A percentile compares a stretch with the other conserved stretches of the same genome.
These are phyloP conservation scores for Cordyceps farinosa DNA, from an alignment of 2,329 filamentous ascomycete species.

Conservation along the genomic window DNA sequence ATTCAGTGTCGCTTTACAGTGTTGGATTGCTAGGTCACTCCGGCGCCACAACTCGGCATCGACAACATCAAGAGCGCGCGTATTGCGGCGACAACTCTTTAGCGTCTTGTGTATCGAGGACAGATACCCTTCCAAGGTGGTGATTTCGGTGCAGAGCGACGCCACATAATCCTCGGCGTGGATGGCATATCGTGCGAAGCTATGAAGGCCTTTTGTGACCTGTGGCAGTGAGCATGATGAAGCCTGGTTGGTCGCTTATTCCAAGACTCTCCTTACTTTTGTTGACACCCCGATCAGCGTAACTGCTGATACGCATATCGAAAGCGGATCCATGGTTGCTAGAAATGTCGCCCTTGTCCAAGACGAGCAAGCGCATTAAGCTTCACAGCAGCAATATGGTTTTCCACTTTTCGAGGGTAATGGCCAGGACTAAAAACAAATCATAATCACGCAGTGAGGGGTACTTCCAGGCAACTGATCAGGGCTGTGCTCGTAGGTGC, in stretches of 20 bases:
- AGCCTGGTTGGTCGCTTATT: not conserved
- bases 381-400: not conserved
- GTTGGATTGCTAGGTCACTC: not conserved
- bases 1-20: not conserved
- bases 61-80: not conserved
- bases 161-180: not conserved
- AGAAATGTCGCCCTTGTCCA: not conserved
- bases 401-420: not conserved
- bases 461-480: not conserved
- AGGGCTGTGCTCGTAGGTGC: not conserved
- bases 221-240: not conserved
- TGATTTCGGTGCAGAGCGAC: not conserved
- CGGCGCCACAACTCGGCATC: not conserved
- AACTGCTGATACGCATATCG: constrained; percentile 2
- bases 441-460: not conserved
- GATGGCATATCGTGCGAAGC: not conserved
- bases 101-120: not conserved
- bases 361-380: not conserved
- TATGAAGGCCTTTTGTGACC: constrained; percentile 1
- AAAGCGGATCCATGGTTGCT: constrained; percentile 10
- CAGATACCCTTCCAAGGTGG: not conserved
- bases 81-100: not conserved
- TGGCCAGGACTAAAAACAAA: not conserved
- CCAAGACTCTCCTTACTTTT: not conserved
- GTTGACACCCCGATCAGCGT: not conserved